These are phyloP conservation scores for Thinopyrum elongatum DNA, from an alignment of 176 grass and related monocot genomes.

Conservation along the genomic window DNA sequence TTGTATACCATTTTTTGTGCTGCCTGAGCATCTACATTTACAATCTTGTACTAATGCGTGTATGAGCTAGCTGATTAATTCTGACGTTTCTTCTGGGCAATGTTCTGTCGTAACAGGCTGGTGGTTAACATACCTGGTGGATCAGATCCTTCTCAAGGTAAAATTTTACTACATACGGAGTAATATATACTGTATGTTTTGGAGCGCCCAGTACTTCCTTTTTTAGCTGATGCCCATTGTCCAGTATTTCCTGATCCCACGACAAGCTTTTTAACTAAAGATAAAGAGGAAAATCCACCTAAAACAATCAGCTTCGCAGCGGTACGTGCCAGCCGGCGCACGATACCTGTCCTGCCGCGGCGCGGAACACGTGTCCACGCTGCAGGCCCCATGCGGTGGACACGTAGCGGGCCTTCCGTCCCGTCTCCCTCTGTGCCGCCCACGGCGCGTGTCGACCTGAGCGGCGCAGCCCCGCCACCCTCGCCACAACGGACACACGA, in stretches of 20 bases:
- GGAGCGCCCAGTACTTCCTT: background rate
- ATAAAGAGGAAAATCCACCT: background rate
- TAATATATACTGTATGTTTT: too few relatives aligned
- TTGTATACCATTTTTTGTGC: background rate
- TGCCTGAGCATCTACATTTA: background rate
- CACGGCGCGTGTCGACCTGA: conserved; percentile 21
- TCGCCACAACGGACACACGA: background rate
- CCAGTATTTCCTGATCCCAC: background rate
- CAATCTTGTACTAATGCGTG: background rate
- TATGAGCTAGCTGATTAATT: conserved; percentile 19
- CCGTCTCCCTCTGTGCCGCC: background rate
- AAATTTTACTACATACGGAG: background rate
- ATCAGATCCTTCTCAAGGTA: conserved; percentile 79
- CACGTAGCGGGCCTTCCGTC: background rate
- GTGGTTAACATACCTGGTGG: conserved; percentile 88
- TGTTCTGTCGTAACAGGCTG: conserved; percentile 38
- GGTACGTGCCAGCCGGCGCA: background rate
- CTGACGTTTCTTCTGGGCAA: background rate
- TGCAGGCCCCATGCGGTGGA: background rate
- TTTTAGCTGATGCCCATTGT: too few relatives aligned
- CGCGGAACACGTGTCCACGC: background rate
- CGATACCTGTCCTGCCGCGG: background rate
- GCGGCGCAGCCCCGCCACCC: background rate
- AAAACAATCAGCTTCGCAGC: background rate
- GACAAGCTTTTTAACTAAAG: background rate